These are phyloP conservation scores for Cyclostephanos tholiformis DNA, from an alignment of 108 stramenopile genomes.

Conservation along the genomic window DNA sequence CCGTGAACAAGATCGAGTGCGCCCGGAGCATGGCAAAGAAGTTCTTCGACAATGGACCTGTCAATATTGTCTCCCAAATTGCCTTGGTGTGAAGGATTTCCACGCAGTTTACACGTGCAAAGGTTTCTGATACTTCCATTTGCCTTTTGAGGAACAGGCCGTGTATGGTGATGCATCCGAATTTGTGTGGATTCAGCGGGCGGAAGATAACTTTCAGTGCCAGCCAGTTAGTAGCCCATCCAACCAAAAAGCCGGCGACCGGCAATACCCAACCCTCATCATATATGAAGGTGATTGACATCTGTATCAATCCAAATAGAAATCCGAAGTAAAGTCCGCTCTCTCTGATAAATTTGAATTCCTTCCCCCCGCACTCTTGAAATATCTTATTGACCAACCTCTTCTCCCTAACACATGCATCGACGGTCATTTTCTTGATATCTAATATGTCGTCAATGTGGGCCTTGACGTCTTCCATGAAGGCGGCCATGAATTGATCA, in stretches of 20 bases:
- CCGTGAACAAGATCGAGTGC: constrained; percentile 80
- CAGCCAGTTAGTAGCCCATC: constrained; percentile 88
- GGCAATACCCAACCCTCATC: constrained; percentile 88
- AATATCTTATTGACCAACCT: constrained; percentile 89
- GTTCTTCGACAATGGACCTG: constrained; percentile 71
- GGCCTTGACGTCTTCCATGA: constrained; percentile 82
- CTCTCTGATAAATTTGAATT: constrained; percentile 65
- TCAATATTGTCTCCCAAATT: constrained; percentile 68
- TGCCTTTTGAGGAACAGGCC: constrained; percentile 91
- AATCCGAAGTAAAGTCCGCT: constrained; percentile 89
- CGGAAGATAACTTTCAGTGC: constrained; percentile 86
- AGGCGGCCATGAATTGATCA: constrained; percentile 64
- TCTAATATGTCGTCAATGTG: constrained; percentile 88
- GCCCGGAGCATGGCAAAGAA: constrained; percentile 87
- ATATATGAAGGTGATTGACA: constrained; percentile 74
- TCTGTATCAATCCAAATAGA: constrained; percentile 85
- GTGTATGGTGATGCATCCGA: constrained; percentile 69
- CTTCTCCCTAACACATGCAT: constrained; percentile 84
- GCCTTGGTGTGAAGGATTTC: constrained; percentile 71
- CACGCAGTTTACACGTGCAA: constrained; percentile 69
- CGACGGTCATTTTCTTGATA: constrained; percentile 88
- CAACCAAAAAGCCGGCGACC: constrained; percentile 79
- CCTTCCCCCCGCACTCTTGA: constrained; percentile 91
- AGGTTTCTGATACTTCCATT: constrained; percentile 82
- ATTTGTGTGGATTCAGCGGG: constrained; percentile 77